Base-by-base conservation (phyloP, 805 yeast genomes). In the Pichia cabralensis region DNA sequence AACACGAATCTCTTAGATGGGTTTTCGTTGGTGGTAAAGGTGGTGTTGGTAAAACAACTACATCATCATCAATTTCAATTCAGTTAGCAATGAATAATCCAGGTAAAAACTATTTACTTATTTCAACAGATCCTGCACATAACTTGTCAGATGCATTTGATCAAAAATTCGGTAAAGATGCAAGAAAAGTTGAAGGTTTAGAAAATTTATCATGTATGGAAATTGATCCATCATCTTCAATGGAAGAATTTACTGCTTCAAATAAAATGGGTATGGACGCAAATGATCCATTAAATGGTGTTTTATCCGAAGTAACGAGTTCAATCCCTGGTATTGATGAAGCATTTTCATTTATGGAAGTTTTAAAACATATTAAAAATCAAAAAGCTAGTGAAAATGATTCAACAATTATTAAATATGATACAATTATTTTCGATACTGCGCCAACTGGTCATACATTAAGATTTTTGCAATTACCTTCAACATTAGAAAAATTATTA, bases 361-460 rank as follows among this genome's bases (percentile, higher is more conserved):
- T 92, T 22, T 74, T 92, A 70, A 92, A 92, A 58, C 97, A 92
- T 55, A 88, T 92, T 60, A 88, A 86, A 61, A 76, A 72, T 45
- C 92, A 82, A 61, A 50, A 56, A 28, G 41, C 43, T 6, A 40
- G 36, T 22, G 49, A 45, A 19, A 57, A 53, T 16, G 54, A 52
- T 39, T 38, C 50, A 6, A 47, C 47, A 24, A 46, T 53, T 7
- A 62, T 70, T 41, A 67, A 67, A 30, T 92, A 81, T 56, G 85
- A 82, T 47, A 85, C 95, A 8, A 88, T 92, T 45, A 85, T 92
- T 46, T 92, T 92, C 52, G 99, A 92, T 59, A 92, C 99, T n/a
- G 98, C 99, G 0, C 99, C 99, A 48, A 92, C 99, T 0, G 99
- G 99, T 24, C 99, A 92, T 61, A 92, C 98, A 3, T 67, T 92